These are phyloP conservation scores for Solanum neorickii DNA, from an alignment of 257 asterid species.

Conservation along the genomic window DNA sequence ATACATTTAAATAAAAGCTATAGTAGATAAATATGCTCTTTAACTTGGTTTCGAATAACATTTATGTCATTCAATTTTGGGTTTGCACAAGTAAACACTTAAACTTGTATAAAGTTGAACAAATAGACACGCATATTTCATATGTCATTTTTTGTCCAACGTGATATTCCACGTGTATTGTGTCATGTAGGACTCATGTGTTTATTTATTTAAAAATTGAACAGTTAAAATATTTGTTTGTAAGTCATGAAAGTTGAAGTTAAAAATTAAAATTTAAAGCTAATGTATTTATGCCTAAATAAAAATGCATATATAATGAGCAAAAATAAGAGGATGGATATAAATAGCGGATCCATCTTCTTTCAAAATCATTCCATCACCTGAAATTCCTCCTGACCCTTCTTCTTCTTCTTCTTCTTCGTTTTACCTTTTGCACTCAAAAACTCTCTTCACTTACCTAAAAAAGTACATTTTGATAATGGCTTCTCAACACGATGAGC, in stretches of 20 bases:
- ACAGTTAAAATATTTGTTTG: no score
- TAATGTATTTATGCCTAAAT: no score
- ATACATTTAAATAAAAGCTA: no score
- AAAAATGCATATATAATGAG: no score
- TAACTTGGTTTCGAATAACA: accelerated
- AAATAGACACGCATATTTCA: accelerated
- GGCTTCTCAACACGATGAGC: slow-evolving; percentile 39
- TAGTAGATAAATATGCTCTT: no score
- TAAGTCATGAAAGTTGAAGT: accelerated
- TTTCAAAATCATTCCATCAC: neutral
- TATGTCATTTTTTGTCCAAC: accelerated
- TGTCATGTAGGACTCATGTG: accelerated
- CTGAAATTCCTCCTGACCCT: slow-evolving; percentile 5
- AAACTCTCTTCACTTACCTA: neutral
- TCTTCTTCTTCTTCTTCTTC: neutral
- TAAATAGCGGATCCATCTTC: neutral
- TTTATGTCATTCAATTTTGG: accelerated
- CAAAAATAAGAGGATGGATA: neutral
- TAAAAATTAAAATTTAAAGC: no score
- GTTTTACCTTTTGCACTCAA: neutral
- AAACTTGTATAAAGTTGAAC: no score
- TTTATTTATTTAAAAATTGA: no score
- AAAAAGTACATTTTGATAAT: slow-evolving; percentile 21
- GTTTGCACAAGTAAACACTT: no score
- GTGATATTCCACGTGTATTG: accelerated